phyloP scores from a whole-genome alignment of 129 eudicot genomes.

The Daucus carota region DH1_v3.0 NC_030383.2:11054501-11055000 shows the following conservation, averaged over 20 bases:
- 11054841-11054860: slow-evolving; percentile 19
- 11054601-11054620: neutral
- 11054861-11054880: no score
- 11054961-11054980: no score
- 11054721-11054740: neutral
- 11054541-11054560: no score
- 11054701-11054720: neutral
- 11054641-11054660: neutral
- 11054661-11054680: neutral
- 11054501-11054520: no score
- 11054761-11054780: neutral
- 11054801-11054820: neutral
- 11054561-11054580: no score
- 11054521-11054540: no score
- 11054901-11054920: no score
- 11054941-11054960: no score
- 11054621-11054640: neutral
- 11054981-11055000: no score
- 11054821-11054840: slow-evolving; percentile 32
- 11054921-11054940: no score
- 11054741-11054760: neutral
- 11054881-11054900: no score
- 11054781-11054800: slow-evolving; percentile 2
- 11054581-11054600: neutral
- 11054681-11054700: neutral